Percentiles rank a stretch among this genome's conserved stretches.
Evolutionary conservation across 345 rosid genomes (phyloP).

Genomic region (Gossypium stocksii): DNA sequence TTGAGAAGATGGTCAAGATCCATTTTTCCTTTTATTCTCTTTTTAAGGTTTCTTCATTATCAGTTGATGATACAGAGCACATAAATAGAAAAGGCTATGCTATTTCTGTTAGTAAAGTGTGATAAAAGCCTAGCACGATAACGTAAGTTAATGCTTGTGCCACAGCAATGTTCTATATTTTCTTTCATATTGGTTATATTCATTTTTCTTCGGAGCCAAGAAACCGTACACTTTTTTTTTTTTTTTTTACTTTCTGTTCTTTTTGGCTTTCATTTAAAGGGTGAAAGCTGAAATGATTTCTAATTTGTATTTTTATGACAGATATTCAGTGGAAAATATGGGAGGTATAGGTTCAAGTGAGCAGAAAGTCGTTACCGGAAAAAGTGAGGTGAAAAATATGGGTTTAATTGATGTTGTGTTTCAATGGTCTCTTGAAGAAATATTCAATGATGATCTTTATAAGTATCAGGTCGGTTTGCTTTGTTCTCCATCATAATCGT

Average conservation of each 20-base stretch:
- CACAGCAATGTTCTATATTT: background rate
- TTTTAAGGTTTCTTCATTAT: too few species aligned
- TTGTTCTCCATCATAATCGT: too few species aligned
- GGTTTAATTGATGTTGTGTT: constrained; percentile 14
- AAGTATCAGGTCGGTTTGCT: constrained; percentile 26
- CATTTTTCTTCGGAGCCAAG: constrained; percentile 9
- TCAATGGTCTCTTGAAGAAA: constrained; percentile 40
- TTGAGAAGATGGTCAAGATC: background rate
- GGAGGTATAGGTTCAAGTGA: background rate
- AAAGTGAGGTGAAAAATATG: background rate
- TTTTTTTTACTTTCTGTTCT: background rate
- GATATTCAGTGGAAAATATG: background rate
- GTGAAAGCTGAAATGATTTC: background rate
- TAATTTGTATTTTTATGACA: background rate
- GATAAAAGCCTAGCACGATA: background rate
- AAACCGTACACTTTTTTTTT: background rate
- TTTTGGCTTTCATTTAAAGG: too few species aligned
- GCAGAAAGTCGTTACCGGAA: background rate
- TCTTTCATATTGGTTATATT: background rate
- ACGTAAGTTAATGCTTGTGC: background rate
- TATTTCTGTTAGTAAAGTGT: background rate
- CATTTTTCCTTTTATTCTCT: background rate
- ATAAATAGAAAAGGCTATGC: too few species aligned
- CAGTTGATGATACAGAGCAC: too few species aligned
- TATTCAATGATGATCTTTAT: constrained; percentile 28